These are phyloP conservation scores for Parmales sp. DNA, from an alignment of 108 stramenopile species.

Conservation along the genomic window DNA sequence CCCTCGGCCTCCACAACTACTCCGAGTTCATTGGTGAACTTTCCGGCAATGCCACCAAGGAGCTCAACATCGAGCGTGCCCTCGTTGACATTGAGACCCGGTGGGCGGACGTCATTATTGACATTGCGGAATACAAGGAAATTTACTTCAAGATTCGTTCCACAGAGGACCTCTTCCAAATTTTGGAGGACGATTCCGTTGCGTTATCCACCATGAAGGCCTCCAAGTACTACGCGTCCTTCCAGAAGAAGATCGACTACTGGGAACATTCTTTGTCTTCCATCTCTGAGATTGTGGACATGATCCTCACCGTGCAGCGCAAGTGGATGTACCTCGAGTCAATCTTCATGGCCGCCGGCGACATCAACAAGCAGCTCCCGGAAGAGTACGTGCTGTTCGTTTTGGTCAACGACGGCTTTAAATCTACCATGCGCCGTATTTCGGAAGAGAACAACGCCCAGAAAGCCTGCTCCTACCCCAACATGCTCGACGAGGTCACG, in stretches of 20 bases:
- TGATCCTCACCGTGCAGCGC: conserved; percentile 44
- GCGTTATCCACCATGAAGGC: conserved; percentile 49
- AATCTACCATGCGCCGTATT: conserved; percentile 13
- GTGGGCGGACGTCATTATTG: conserved; percentile 39
- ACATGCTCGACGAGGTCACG: conserved; percentile 20
- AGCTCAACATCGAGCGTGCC: conserved; percentile 43
- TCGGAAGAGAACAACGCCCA: conserved; percentile 36
- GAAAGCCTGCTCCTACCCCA: conserved; percentile 21
- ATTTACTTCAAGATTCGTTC: conserved; percentile 43
- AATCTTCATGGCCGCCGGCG: conserved; percentile 53
- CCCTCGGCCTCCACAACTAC: conserved; percentile 39
- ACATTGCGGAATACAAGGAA: conserved; percentile 48
- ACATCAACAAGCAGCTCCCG: conserved; percentile 52
- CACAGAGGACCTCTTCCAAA: conserved; percentile 49
- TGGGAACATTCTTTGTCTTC: conserved; percentile 36
- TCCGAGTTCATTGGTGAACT: conserved; percentile 52
- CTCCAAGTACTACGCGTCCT: conserved; percentile 51
- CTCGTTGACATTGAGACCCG: conserved; percentile 27
- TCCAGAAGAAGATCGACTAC: conserved; percentile 33
- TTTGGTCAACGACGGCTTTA: conserved; percentile 40
- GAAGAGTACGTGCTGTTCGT: conserved; percentile 38
- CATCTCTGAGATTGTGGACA: conserved; percentile 46
- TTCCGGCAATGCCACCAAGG: conserved; percentile 48
- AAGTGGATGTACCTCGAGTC: conserved; percentile 64
- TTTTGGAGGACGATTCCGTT: conserved; percentile 48